Percentiles rank a stretch among this genome's conserved stretches.
These are phyloP conservation scores for Fusarium sp. DNA, from an alignment of 2,329 filamentous ascomycete genomes.

Conservation along the genomic window DNA sequence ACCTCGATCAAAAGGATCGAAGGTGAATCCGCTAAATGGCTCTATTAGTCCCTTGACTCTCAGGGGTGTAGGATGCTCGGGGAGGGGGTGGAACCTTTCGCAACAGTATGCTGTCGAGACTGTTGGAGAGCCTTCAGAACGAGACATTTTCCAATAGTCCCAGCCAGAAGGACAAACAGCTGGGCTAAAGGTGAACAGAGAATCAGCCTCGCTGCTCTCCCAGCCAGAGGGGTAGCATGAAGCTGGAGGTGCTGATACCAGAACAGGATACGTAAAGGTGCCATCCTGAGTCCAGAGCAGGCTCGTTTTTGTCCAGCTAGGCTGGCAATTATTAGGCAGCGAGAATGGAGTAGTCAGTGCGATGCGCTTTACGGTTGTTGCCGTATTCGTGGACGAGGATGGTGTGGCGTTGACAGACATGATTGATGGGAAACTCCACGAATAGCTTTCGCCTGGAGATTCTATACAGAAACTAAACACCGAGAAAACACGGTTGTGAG, in stretches of 20 bases:
- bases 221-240: not conserved
- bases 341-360: not conserved
- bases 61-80: not conserved
- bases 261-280: not conserved
- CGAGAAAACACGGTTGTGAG: too few species aligned
- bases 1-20: not conserved
- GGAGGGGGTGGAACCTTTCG: not conserved
- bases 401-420: too few species aligned
- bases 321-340: fast-evolving
- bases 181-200: not conserved
- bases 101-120: not conserved
- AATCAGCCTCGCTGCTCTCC: not conserved
- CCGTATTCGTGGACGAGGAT: too few species aligned
- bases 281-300: not conserved
- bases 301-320: fast-evolving
- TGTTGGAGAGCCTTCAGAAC: not conserved
- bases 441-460: too few species aligned
- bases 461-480: too few species aligned
- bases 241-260: not conserved
- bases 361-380: too few species aligned
- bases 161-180: not conserved
- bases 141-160: not conserved
- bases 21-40: not conserved
- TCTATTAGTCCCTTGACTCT: not conserved
- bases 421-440: too few species aligned